Evolutionary conservation across 1,139 yeast genomes (phyloP).

Genomic region (Sugiyamaella grinbergsii): DNA sequence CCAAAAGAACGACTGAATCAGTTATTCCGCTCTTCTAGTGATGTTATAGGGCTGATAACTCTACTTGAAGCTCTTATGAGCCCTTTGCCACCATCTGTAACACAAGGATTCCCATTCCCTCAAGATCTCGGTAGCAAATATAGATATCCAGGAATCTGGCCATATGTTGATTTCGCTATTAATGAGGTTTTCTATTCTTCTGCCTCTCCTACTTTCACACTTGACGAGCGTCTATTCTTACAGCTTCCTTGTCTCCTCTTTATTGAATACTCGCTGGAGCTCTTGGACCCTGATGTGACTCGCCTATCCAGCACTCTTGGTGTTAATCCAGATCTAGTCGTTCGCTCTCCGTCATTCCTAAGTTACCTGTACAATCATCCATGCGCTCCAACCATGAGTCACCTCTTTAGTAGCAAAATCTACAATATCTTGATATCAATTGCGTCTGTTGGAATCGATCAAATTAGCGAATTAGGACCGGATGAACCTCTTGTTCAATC

Average conservation of each 20-base stretch:
- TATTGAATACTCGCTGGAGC: constrained; percentile 54
- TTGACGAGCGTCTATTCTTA: constrained; percentile 49
- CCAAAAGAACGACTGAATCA: constrained; percentile 38
- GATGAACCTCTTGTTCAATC: constrained; percentile 39
- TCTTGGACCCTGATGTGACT: constrained; percentile 66
- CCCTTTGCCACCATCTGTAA: constrained; percentile 29
- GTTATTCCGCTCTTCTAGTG: constrained; percentile 37
- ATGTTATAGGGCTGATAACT: constrained; percentile 61
- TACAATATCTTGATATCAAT: constrained; percentile 59
- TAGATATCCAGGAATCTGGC: constrained; percentile 69
- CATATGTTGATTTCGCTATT: constrained; percentile 72
- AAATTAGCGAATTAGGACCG: constrained; percentile 47
- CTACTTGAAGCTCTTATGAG: constrained; percentile 50
- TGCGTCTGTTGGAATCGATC: constrained; percentile 59
- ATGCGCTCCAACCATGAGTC: constrained; percentile 64
- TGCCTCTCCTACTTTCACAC: constrained; percentile 36
- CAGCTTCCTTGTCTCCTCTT: constrained; percentile 58
- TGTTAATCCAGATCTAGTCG: constrained; percentile 54
- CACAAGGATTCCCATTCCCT: constrained; percentile 55
- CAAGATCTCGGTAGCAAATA: constrained; percentile 61
- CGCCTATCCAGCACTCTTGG: constrained; percentile 39
- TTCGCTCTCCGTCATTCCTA: constrained; percentile 46
- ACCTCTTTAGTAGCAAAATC: constrained; percentile 60
- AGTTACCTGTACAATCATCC: constrained; percentile 60
- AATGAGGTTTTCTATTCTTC: constrained; percentile 63